Evolutionary conservation across 129 eudicot species (phyloP).

Genomic region (Chrysanthemum seticuspe): DNA sequence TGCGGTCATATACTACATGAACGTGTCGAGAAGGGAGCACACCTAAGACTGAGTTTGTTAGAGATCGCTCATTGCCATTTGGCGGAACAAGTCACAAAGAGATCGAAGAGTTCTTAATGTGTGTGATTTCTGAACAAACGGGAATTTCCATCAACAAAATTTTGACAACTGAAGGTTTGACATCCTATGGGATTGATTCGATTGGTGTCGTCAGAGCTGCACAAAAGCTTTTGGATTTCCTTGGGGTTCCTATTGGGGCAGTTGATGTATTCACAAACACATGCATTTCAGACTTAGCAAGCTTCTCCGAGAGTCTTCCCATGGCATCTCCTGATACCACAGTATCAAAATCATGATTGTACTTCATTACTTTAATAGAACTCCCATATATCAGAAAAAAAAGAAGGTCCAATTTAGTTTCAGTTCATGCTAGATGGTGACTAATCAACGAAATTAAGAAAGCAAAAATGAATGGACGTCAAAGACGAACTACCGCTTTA

Average conservation of each 20-base stretch:
- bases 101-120: conserved; percentile 57
- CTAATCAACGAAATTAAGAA: too few relatives aligned
- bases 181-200: conserved; percentile 78
- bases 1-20: conserved; percentile 69
- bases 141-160: conserved; percentile 59
- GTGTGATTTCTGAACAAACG: conserved; percentile 62
- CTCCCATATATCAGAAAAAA: too few relatives aligned
- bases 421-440: too few relatives aligned
- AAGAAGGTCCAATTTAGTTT: too few relatives aligned
- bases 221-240: conserved; percentile 80
- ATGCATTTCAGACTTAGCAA: conserved; percentile 74
- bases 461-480: too few relatives aligned
- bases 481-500: too few relatives aligned
- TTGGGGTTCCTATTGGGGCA: conserved; percentile 80
- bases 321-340: too few relatives aligned
- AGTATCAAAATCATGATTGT: too few relatives aligned
- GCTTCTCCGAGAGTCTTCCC: conserved; percentile 63
- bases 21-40: conserved; percentile 68
- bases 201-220: conserved; percentile 93
- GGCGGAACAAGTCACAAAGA: conserved; percentile 44
- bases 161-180: conserved; percentile 60
- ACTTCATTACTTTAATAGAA: too few relatives aligned
- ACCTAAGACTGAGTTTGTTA: conserved; percentile 41
- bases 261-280: conserved; percentile 82
- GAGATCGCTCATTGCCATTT: conserved; percentile 28